Evolutionary conservation across 345 rosid genomes (phyloP), one percentile per base, ranked within the genome.

Genomic region (Erysimum cheiranthoides): DNA sequence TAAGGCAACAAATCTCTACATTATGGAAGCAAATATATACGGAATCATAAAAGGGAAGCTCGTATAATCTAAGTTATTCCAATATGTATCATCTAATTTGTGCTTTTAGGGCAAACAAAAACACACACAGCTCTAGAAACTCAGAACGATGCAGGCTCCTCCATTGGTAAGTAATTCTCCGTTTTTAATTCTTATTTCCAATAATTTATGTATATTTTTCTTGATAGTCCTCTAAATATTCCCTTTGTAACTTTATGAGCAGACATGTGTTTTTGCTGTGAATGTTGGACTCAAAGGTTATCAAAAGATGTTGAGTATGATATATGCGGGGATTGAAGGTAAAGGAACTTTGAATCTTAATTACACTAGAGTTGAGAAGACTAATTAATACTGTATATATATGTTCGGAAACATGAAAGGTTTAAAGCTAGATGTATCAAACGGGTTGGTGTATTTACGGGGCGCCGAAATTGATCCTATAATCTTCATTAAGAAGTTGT

Each of bases 221-320:
- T 38, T 14, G 35, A 39, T 38, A 14, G 5, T 45, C 54, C 10
- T 45, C 58, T 46, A 35, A 32, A 47, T 66, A 35, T 10, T 25
- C 17, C 30, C 4, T 13, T 11, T 14, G 63, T 68, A 50, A 59
- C 35, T 39, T 75, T 40, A 47, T 61, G 69, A 68, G 51, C 49
- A 70, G 76, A 3, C 60, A 64, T 62, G 80, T 64, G 60, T 30
- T 46, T 63, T 77, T 74, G 60, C 5, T 35, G 36, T 77, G 75
- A 50, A 70, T 30, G 46, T 11, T 10, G 75, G 4, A 35, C 66
- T 54, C 42, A 36, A 42, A 34, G 61, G 52, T 56, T 70, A 74
- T 70, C 28, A 76, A 35, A 63, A 25, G 59, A 53, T 12, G 27
- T 28, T 63, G 39, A 6, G 11, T 17, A 63, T 27, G 5, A 36